phyloP scores from a whole-genome alignment of 371 early-diverging fungal genomes.

The Lichtheimia corymbifera region DNA sequence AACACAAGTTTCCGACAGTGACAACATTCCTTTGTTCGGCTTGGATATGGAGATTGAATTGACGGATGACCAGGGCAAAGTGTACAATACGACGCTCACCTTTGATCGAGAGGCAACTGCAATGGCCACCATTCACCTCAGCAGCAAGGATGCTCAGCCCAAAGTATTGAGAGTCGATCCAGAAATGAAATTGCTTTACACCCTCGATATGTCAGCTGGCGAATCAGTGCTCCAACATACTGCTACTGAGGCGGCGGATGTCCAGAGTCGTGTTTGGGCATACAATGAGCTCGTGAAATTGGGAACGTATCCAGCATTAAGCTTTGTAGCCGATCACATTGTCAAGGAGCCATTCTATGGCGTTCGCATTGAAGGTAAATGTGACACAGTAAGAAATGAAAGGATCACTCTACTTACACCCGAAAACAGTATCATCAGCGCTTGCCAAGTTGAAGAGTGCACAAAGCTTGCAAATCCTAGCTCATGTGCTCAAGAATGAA shows the following conservation, averaged over 20 bases:
- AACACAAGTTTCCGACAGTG: slow-evolving; percentile 41
- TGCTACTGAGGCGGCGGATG: slow-evolving; percentile 31
- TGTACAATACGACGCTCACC: slow-evolving; percentile 15
- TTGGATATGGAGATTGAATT: slow-evolving; percentile 51
- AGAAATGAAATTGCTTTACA: slow-evolving; percentile 40
- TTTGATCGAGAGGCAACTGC: slow-evolving; percentile 32
- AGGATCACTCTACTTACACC: neutral
- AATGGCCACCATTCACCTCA: slow-evolving; percentile 18
- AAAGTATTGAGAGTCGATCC: slow-evolving; percentile 53
- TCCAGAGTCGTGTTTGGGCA: slow-evolving; percentile 42
- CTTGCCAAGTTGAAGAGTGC: slow-evolving; percentile 37
- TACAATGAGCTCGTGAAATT: slow-evolving; percentile 46
- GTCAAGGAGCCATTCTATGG: slow-evolving; percentile 46
- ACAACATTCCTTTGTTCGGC: slow-evolving; percentile 50
- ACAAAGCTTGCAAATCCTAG: slow-evolving; percentile 42
- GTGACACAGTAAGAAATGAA: no score
- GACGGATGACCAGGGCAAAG: slow-evolving; percentile 32
- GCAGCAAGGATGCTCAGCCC: slow-evolving; percentile 25
- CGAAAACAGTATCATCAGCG: slow-evolving; percentile 28
- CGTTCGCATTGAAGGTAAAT: slow-evolving; percentile 40
- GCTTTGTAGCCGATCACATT: slow-evolving; percentile 34
- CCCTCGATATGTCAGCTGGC: slow-evolving; percentile 49
- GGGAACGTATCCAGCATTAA: slow-evolving; percentile 38
- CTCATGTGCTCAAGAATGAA: slow-evolving; percentile 43
- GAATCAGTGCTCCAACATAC: slow-evolving; percentile 46